Conservation (phyloP, 768 basidiomycete species). For the Kondoa subrosea region DNA sequence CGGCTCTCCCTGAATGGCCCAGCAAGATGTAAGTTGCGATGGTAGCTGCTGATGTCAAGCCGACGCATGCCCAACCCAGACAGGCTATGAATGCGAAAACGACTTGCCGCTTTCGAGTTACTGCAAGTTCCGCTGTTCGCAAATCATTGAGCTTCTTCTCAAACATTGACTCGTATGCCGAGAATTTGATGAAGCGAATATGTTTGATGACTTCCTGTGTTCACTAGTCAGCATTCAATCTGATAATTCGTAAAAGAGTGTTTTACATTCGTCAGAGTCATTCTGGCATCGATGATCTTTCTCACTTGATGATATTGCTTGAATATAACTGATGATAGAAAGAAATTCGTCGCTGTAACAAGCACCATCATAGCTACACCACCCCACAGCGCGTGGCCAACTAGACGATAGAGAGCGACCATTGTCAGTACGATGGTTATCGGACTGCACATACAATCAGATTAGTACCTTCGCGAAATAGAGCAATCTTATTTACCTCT, state of each 20-base stretch:
- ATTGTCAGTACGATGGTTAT: background rate
- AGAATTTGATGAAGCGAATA: background rate
- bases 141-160: background rate
- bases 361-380: background rate
- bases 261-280: background rate
- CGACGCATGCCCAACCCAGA: background rate
- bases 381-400: background rate
- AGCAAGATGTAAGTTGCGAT: background rate
- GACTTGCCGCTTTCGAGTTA: background rate
- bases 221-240: background rate
- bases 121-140: background rate
- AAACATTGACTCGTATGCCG: background rate
- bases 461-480: too few relatives aligned
- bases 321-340: background rate
- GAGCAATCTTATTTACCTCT: too few relatives aligned
- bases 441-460: background rate
- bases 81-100: background rate
- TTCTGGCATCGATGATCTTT: background rate
- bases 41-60: background rate
- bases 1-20: background rate
- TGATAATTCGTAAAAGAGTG: background rate
- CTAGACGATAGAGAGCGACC: background rate
- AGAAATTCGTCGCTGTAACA: background rate
- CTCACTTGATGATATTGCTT: background rate
- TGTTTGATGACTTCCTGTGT: background rate